Percentiles rank a stretch among this genome's conserved stretches.
phyloP scores from a whole-genome alignment of 805 yeast species.

The Wickerhamia fluorescens region DNA sequence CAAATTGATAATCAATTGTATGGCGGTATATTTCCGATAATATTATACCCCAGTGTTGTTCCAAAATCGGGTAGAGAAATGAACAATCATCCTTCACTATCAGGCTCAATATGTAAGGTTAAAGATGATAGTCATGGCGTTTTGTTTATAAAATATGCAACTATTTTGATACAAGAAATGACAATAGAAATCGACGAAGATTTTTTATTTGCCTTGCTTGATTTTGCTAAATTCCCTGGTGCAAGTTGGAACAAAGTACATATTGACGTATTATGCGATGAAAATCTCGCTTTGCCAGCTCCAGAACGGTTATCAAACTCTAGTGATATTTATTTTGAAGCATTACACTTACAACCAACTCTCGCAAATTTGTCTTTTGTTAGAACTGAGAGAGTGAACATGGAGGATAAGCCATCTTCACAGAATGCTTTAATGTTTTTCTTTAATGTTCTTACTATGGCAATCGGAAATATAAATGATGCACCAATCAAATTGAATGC shows the following conservation, averaged over 20 bases:
- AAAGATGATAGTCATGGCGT: conserved; percentile 92
- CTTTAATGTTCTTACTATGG: conserved; percentile 86
- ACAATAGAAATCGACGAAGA: conserved; percentile 93
- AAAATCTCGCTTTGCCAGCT: conserved; percentile 58
- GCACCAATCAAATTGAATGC: conserved; percentile 92
- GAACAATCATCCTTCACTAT: conserved; percentile 84
- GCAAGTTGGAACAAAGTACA: conserved; percentile 58
- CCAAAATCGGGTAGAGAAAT: conserved; percentile 80
- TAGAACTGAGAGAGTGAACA: conserved; percentile 72
- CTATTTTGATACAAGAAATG: conserved; percentile 81
- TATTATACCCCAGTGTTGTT: conserved; percentile 82
- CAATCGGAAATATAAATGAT: conserved; percentile 93
- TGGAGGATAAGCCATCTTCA: conserved; percentile 51
- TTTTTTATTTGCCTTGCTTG: conserved; percentile 73
- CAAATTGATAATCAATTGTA: conserved; percentile 89
- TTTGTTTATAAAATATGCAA: conserved; percentile 83
- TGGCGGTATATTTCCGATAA: conserved; percentile 82
- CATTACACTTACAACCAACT: conserved; percentile 86
- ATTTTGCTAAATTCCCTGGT: conserved; percentile 75
- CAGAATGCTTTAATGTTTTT: conserved; percentile 69
- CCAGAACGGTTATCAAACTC: conserved; percentile 51
- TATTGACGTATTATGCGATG: conserved; percentile 53
- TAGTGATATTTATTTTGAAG: conserved; percentile 84
- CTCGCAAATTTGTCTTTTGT: conserved; percentile 85
- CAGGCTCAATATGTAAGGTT: conserved; percentile 75